Conservation (phyloP, 371 early-diverging fungal genomes). For the Actinomortierella ambigua region DNA sequence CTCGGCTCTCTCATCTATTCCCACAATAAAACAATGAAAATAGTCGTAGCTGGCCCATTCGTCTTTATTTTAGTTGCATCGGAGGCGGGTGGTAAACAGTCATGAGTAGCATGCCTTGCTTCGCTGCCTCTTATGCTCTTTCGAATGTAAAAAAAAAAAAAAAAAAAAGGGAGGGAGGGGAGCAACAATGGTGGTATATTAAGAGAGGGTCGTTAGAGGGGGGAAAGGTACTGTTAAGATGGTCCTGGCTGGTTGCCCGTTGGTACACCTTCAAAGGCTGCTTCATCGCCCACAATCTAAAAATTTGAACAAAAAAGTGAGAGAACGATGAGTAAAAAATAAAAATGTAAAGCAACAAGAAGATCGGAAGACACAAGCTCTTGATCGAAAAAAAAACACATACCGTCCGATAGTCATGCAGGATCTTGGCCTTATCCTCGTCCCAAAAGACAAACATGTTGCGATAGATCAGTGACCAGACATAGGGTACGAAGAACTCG, state of each 20-base stretch:
- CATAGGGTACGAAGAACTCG: slow-evolving; percentile 75
- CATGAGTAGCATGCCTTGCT: too few species aligned
- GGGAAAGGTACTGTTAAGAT: background rate
- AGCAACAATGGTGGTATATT: background rate
- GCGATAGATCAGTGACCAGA: slow-evolving; percentile 69
- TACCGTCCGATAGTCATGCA: slow-evolving; percentile 54
- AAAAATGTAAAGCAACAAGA: background rate
- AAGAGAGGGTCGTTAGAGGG: background rate
- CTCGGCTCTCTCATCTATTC: too few species aligned
- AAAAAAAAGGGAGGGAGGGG: too few species aligned
- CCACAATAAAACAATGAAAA: too few species aligned
- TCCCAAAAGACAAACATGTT: slow-evolving; percentile 73
- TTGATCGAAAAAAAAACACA: slow-evolving; percentile 7
- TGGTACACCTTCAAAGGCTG: slow-evolving; percentile 35
- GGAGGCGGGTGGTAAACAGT: too few species aligned
- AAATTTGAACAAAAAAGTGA: background rate
- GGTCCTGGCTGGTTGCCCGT: slow-evolving; percentile 13
- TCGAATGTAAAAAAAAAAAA: too few species aligned
- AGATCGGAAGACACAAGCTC: too few species aligned
- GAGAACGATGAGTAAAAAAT: background rate
- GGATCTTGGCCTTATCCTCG: slow-evolving; percentile 62
- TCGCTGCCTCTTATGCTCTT: too few species aligned
- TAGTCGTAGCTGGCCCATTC: too few species aligned
- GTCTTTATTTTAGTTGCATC: too few species aligned
- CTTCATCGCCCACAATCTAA: slow-evolving; percentile 34